Conservation (phyloP, 768 basidiomycete species). For the Boletus reticuloceps region DNA sequence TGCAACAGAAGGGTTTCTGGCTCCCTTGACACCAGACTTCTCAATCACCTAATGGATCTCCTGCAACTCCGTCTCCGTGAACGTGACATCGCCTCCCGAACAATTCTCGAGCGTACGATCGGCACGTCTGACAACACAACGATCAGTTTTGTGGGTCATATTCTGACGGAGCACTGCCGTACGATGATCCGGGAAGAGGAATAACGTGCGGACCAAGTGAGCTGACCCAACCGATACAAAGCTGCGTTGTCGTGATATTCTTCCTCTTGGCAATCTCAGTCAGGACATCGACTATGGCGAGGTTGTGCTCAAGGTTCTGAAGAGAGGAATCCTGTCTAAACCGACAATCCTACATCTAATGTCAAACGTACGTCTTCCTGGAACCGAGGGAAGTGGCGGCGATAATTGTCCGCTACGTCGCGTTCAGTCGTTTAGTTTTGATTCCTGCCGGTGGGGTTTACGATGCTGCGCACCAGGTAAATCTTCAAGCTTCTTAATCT, state of each 20-base stretch:
- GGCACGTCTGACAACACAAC: constrained; percentile 20
- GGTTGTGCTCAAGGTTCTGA: constrained; percentile 40
- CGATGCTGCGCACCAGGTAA: constrained; percentile 24
- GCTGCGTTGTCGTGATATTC: constrained; percentile 41
- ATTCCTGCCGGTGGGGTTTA: not conserved
- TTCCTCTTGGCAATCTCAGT: constrained; percentile 40
- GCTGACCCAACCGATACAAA: constrained; percentile 44
- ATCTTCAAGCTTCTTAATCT: constrained; percentile 39
- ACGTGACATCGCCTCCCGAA: constrained; percentile 40
- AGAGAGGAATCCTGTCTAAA: not conserved
- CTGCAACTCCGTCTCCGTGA: constrained; percentile 39
- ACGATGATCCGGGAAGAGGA: constrained; percentile 50
- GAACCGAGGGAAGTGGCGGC: constrained; percentile 39
- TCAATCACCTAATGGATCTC: constrained; percentile 39
- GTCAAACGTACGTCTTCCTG: constrained; percentile 36
- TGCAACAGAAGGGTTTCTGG: constrained; percentile 32
- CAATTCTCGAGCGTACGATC: constrained; percentile 46
- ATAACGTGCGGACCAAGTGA: constrained; percentile 42
- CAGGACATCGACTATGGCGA: constrained; percentile 42
- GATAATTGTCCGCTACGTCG: constrained; percentile 38
- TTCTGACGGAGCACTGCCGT: constrained; percentile 8
- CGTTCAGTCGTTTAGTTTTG: not conserved
- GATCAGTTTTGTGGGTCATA: not conserved
- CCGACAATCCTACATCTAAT: not conserved
- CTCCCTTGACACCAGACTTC: constrained; percentile 36